phyloP scores from a whole-genome alignment of 768 basidiomycete genomes.

The Lactarius sp. region DNA sequence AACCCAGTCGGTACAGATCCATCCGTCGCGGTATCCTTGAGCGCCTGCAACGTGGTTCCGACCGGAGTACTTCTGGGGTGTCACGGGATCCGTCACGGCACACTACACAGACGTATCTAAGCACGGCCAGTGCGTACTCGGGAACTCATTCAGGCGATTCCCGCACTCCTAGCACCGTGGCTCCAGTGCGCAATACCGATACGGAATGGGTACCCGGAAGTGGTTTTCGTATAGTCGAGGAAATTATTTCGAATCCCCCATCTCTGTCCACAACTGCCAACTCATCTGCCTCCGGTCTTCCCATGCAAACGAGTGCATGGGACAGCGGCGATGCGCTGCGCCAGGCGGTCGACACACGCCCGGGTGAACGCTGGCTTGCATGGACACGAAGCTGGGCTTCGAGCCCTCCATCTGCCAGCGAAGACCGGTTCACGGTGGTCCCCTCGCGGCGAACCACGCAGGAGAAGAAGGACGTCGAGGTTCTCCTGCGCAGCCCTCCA shows the following conservation, averaged over 20 bases:
- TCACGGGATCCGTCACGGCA: slow-evolving; percentile 19
- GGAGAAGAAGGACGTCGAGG: slow-evolving; percentile 28
- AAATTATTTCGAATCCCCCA: slow-evolving; percentile 26
- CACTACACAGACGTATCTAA: slow-evolving; percentile 14
- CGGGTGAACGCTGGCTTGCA: slow-evolving; percentile 21
- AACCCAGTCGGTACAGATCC: slow-evolving; percentile 45
- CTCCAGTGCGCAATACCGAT: background rate
- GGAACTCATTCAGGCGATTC: slow-evolving; percentile 13
- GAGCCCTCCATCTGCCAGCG: slow-evolving; percentile 16
- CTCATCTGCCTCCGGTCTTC: slow-evolving; percentile 8
- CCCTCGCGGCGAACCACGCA: slow-evolving; percentile 34
- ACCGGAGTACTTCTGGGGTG: slow-evolving; percentile 28
- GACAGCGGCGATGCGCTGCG: slow-evolving; percentile 22
- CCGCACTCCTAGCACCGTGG: background rate
- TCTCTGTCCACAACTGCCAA: background rate
- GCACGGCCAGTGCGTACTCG: slow-evolving; percentile 21
- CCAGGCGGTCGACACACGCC: slow-evolving; percentile 24
- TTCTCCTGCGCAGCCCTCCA: slow-evolving; percentile 54
- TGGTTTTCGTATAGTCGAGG: slow-evolving; percentile 43
- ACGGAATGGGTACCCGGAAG: slow-evolving; percentile 28
- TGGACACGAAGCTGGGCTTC: slow-evolving; percentile 28
- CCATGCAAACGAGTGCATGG: slow-evolving; percentile 22
- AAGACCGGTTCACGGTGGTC: slow-evolving; percentile 40
- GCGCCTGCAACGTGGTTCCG: slow-evolving; percentile 32
- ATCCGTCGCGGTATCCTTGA: slow-evolving; percentile 50